Conservation (phyloP, 2,329 filamentous ascomycete genomes). For the Fusarium nodosum region DNA sequence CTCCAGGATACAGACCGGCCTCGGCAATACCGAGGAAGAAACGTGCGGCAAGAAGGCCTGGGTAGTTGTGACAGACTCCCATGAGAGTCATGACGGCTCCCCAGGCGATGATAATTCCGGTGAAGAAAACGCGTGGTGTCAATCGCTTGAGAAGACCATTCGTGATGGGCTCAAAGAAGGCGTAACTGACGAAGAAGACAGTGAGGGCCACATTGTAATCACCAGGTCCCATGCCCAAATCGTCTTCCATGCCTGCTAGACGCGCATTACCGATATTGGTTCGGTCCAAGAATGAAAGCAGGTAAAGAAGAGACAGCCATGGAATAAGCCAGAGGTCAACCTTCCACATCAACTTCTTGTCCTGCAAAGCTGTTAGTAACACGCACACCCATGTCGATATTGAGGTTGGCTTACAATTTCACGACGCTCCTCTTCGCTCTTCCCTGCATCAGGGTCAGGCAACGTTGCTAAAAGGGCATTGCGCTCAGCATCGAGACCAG, state of each 20-base stretch:
- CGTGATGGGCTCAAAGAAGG: constrained; percentile 73
- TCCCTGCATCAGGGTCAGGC: constrained; percentile 65
- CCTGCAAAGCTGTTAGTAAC: constrained; percentile 21
- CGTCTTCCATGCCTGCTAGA: constrained; percentile 41
- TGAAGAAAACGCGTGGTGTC: constrained; percentile 72
- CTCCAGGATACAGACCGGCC: constrained; percentile 74
- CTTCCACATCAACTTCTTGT: constrained; percentile 68
- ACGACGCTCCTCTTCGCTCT: constrained; percentile 71
- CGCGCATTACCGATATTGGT: constrained; percentile 66
- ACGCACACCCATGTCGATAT: accelerated
- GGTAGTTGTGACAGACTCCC: constrained; percentile 61
- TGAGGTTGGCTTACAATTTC: constrained; percentile 65
- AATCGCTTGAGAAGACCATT: constrained; percentile 75
- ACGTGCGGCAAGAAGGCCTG: constrained; percentile 62
- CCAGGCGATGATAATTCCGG: constrained; percentile 74
- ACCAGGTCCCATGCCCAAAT: constrained; percentile 26
- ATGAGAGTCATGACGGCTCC: constrained; percentile 62
- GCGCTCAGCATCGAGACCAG: constrained; percentile 48
- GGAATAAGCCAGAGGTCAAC: constrained; percentile 70
- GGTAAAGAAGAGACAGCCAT: constrained; percentile 69
- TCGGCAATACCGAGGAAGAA: constrained; percentile 76
- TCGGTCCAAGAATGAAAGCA: constrained; percentile 63
- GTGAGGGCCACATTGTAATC: constrained; percentile 71
- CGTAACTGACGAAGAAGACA: constrained; percentile 80
- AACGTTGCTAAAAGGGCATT: constrained; percentile 49